Conservation (phyloP, 2,329 filamentous ascomycete genomes). For the Paraphaeosphaeria minitans region DNA sequence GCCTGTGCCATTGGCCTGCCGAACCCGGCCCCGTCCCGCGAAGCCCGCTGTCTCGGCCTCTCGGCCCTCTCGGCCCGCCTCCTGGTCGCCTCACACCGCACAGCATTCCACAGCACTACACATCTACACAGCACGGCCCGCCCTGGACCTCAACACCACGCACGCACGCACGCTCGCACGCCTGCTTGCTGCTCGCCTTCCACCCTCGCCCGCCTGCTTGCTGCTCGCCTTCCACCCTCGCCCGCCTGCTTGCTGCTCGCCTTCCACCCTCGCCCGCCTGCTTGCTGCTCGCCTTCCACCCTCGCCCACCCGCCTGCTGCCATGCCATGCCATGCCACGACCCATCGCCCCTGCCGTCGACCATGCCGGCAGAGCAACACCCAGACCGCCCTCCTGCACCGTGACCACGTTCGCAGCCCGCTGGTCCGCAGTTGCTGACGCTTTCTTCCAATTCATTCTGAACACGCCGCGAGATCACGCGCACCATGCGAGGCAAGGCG, state of each 20-base stretch:
- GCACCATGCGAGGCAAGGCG: slow-evolving; percentile 4
- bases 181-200: not conserved
- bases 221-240: not conserved
- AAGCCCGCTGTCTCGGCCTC: not conserved
- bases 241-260: not conserved
- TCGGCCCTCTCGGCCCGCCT: not conserved
- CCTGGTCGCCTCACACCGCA: no score
- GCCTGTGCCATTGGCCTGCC: not conserved
- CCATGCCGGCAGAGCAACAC: slow-evolving; percentile 4
- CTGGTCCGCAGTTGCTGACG: not conserved
- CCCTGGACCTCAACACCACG: not conserved
- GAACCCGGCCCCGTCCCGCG: no score
- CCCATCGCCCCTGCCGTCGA: not conserved
- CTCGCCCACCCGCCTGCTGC: not conserved
- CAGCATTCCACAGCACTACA: no score
- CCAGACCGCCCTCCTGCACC: not conserved
- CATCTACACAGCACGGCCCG: no score
- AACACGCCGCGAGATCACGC: no score
- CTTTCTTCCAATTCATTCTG: not conserved
- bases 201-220: not conserved
- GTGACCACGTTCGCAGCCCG: not conserved
- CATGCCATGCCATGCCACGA: not conserved
- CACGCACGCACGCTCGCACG: not conserved
- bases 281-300: not conserved
- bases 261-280: not conserved